Percentiles rank a stretch among this genome's conserved stretches.
These are phyloP conservation scores for Lithohypha guttulata DNA, from an alignment of 2,329 filamentous ascomycete species.

Conservation along the genomic window DNA sequence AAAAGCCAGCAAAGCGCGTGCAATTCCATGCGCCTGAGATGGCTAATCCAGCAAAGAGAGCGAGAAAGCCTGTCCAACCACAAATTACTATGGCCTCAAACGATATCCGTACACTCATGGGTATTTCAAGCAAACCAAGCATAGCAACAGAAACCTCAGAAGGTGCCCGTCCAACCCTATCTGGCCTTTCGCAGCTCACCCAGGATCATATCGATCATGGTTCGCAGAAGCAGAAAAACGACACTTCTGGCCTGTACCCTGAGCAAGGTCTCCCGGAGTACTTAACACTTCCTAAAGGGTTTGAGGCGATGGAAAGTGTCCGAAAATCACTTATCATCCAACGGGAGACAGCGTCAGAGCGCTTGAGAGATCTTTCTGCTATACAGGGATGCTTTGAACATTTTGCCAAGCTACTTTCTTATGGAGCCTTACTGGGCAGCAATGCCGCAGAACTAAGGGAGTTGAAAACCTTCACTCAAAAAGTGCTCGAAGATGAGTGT, in stretches of 20 bases:
- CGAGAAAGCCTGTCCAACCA: neutral
- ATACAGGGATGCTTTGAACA: constrained; percentile 11
- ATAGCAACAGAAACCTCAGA: neutral
- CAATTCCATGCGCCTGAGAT: constrained; percentile 1
- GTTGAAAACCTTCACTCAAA: constrained; percentile 11
- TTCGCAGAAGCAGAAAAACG: neutral
- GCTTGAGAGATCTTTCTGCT: constrained; percentile 13
- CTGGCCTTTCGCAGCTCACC: constrained; percentile 4
- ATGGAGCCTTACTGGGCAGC: constrained; percentile 7
- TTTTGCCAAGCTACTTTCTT: constrained; percentile 12
- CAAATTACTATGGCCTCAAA: neutral
- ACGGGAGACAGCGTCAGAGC: constrained; percentile 16
- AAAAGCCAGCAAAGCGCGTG: constrained; percentile 1
- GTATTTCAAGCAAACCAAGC: neutral
- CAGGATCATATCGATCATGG: too few relatives aligned
- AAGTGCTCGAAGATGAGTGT: constrained; percentile 12
- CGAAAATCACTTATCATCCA: constrained; percentile 11
- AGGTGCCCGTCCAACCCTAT: neutral
- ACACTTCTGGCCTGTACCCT: neutral
- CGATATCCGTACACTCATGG: constrained; percentile 2
- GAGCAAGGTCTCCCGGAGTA: neutral
- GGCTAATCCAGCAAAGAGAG: neutral
- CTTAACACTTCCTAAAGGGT: neutral
- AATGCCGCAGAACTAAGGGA: constrained; percentile 15
- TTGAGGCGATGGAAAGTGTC: neutral